These are phyloP conservation scores for Berberis thunbergii DNA, from an alignment of 164 flowering plant species.

Conservation along the genomic window DNA sequence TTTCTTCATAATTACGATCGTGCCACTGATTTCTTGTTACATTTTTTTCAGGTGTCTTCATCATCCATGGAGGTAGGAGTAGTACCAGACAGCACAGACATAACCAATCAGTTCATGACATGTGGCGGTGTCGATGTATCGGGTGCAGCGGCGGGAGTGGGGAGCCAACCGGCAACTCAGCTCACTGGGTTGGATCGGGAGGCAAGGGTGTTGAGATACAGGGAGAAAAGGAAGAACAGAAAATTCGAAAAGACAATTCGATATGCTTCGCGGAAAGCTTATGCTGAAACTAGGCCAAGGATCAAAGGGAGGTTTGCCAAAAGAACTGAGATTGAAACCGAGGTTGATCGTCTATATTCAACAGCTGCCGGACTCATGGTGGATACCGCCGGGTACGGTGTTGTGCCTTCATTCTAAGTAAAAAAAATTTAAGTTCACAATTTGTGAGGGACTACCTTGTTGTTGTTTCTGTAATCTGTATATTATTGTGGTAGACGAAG, in stretches of 20 bases:
- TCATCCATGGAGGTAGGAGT: slow-evolving; percentile 71
- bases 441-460: neutral
- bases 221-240: slow-evolving; percentile 90
- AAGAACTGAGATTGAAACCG: slow-evolving; percentile 42
- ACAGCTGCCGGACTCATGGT: slow-evolving; percentile 10
- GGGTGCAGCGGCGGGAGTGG: neutral
- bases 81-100: slow-evolving; percentile 71
- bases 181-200: slow-evolving; percentile 54
- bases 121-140: slow-evolving; percentile 9
- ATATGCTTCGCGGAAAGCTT: slow-evolving; percentile 90
- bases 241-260: slow-evolving; percentile 95
- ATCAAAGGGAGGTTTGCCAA: slow-evolving; percentile 95
- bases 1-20: too few species aligned
- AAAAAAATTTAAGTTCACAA: neutral
- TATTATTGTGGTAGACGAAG: neutral
- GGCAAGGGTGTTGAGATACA: slow-evolving; percentile 86
- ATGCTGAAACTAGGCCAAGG: slow-evolving; percentile 89
- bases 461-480: neutral
- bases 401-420: slow-evolving; percentile 54
- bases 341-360: slow-evolving; percentile 28
- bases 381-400: slow-evolving; percentile 36
- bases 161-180: slow-evolving; percentile 19
- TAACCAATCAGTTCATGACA: slow-evolving; percentile 33
- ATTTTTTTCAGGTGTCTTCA: slow-evolving; percentile 53
- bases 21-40: too few species aligned